Evolutionary conservation across 2,329 filamentous ascomycete species (phyloP).

Genomic region (Drechslerella stenobrocha): DNA sequence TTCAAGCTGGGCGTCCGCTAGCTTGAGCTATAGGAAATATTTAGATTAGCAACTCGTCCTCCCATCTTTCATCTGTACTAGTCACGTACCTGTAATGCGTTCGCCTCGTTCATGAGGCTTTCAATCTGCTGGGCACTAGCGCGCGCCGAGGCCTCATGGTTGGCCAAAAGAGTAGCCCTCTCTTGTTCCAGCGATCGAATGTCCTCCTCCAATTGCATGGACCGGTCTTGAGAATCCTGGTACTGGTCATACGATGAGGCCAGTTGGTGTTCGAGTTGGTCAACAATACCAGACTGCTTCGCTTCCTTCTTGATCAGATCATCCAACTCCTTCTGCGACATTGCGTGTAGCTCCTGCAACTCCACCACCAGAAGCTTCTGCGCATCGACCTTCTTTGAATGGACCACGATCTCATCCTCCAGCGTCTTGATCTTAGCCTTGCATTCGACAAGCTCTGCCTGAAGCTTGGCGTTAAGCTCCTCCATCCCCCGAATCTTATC

Average conservation of each 20-base stretch:
- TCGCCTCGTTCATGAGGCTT: conserved; percentile 69
- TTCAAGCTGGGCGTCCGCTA: conserved; percentile 62
- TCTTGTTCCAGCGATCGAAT: conserved; percentile 67
- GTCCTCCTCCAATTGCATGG: conserved; percentile 56
- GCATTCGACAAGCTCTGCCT: conserved; percentile 49
- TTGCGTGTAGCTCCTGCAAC: conserved; percentile 51
- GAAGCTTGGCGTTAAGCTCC: conserved; percentile 62
- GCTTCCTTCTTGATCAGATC: conserved; percentile 66
- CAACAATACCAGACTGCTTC: conserved; percentile 89
- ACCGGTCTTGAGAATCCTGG: conserved; percentile 58
- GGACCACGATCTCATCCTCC: conserved; percentile 57
- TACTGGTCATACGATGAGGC: conserved; percentile 94
- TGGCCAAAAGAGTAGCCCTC: conserved; percentile 63
- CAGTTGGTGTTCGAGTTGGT: conserved; percentile 95
- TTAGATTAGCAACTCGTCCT: conserved; percentile 4
- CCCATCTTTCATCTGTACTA: conserved; percentile 49
- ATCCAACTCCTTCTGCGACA: conserved; percentile 58
- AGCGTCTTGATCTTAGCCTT: conserved; percentile 41
- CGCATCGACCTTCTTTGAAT: conserved; percentile 64
- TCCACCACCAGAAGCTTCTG: conserved; percentile 59
- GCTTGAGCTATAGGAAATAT: conserved; percentile 61
- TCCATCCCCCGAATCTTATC: conserved; percentile 60
- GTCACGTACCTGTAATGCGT: conserved; percentile 70
- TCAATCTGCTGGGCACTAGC: conserved; percentile 72
- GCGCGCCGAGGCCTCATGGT: conserved; percentile 61